phyloP scores from a whole-genome alignment of 148 eudicot genomes.

The Dysphania ambrosioides region DNA sequence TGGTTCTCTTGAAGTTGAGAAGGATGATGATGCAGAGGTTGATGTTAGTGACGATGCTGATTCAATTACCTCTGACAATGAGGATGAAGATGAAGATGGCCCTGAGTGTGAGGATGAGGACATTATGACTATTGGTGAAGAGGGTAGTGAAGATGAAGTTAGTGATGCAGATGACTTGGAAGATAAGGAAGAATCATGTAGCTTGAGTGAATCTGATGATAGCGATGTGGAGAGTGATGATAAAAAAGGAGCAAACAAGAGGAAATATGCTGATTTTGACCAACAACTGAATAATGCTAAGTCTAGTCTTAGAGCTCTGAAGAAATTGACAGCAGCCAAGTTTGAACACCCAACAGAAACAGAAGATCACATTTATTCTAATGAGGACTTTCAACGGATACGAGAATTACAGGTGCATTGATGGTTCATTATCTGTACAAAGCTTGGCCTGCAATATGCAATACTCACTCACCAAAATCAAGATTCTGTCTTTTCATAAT shows the following conservation, averaged over 20 bases:
- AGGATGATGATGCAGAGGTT: conserved; percentile 33
- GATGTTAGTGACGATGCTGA: conserved; percentile 27
- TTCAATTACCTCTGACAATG: conserved; percentile 16
- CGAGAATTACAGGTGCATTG: conserved; percentile 62
- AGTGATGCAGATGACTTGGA: conserved; percentile 27
- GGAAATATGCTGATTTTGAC: conserved; percentile 75
- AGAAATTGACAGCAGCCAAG: conserved; percentile 65
- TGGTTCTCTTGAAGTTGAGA: conserved; percentile 26
- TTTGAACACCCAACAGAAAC: conserved; percentile 30
- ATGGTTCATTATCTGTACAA: background rate
- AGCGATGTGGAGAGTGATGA: conserved; percentile 17
- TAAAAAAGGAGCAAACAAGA: conserved; percentile 40
- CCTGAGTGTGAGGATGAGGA: conserved; percentile 26
- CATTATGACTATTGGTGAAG: conserved; percentile 17
- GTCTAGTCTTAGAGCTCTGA: conserved; percentile 76
- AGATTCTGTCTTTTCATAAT: background rate
- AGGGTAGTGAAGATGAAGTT: conserved; percentile 23
- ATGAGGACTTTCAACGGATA: conserved; percentile 82
- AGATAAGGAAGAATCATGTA: conserved; percentile 31
- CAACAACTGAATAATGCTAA: conserved; percentile 62
- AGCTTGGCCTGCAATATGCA: background rate
- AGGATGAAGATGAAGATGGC: conserved; percentile 33
- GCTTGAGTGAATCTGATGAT: conserved; percentile 30
- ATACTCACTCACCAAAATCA: background rate
- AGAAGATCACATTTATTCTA: conserved; percentile 72